Percentiles rank a stretch among this genome's conserved stretches.
Evolutionary conservation across 2,329 filamentous ascomycete genomes (phyloP).

Genomic region (Sporothrix curviconia): DNA sequence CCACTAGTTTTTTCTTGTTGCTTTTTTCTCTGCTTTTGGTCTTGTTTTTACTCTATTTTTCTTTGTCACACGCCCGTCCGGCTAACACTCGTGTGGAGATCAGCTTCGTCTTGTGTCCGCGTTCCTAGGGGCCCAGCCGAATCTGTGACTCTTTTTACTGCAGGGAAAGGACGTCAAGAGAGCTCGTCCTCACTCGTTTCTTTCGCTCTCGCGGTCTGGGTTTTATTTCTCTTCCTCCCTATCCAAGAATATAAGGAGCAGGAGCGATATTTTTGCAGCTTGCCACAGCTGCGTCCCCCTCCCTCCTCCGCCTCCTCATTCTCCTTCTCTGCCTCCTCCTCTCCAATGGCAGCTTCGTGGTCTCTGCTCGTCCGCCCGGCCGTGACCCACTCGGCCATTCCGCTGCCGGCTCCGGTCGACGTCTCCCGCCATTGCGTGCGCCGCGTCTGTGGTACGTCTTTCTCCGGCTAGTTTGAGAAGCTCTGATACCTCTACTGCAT

Average conservation of each 20-base stretch:
- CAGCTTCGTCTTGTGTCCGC: too few relatives aligned
- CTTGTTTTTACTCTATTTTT: neutral
- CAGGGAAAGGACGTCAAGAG: neutral
- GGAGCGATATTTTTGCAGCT: neutral
- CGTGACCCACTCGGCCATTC: conserved; percentile 16
- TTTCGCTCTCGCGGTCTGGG: neutral
- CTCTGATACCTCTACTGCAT: too few relatives aligned
- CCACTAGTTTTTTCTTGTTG: neutral
- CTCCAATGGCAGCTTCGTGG: conserved; percentile 20
- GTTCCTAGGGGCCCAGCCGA: too few relatives aligned
- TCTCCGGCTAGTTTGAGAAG: neutral
- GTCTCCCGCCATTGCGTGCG: conserved; percentile 15
- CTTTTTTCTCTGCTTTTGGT: neutral
- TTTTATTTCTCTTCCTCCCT: neutral
- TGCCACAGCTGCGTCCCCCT: neutral
- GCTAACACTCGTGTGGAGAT: neutral
- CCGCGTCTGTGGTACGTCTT: conserved; percentile 18
- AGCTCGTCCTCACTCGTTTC: neutral
- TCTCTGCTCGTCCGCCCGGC: conserved; percentile 20
- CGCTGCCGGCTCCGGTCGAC: conserved; percentile 15
- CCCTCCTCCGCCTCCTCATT: neutral
- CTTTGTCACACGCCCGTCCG: neutral
- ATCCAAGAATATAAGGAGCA: neutral
- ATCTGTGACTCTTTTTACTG: conserved; percentile 1
- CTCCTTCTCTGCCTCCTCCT: neutral